Evolutionary conservation across 2,329 filamentous ascomycete genomes (phyloP), one percentile per base, ranked within the genome.

Genomic region (Calonectria multiphialidica): DNA sequence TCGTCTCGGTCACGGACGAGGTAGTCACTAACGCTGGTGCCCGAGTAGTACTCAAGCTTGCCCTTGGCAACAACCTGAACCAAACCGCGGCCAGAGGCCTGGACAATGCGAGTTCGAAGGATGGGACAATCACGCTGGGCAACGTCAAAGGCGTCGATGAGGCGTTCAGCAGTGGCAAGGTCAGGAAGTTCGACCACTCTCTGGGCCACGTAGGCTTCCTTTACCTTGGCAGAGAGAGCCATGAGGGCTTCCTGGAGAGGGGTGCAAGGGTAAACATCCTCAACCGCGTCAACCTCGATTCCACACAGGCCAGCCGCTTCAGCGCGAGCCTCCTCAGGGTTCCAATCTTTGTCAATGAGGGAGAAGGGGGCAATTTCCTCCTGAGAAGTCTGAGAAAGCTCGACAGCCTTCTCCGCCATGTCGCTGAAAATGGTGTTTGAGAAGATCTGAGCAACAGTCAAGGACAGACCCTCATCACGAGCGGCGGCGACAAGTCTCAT

Each of bases 251-350:
- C 88, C 71, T 91, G 89, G 1, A 90, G 81, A 0, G 88, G 86
- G 0, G 88, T 88, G 80, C 88, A 90, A 1, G 89, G 88, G 66
- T 89, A 91, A 0, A 89, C 79, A 70, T 91, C 88, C 61, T 89
- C 86, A 5, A 90, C 80, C 23, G 64, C 61, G 1, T 78, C 72
- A 8, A 79, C 69, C 2, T 80, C 78, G 12, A 87, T 76, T 4
- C 76, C 80, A 72, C 87, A 88, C 8, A 86, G 80, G n/a, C 73
- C 76, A 7, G 86, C 83, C 12, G 83, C 83, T 16, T 87, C 85
- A 0, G 71, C 66, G 18, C 81, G 78, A 2, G 86, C 86, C 3
- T 76, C 74, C 18, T 83, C 77, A 15, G 77, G 71, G 0, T 78
- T 72, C 83, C 85, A 86, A 8, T 78, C 76, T 2, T 79, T 62